Percentiles rank a stretch among this genome's conserved stretches.
Conservation (phyloP, 176 grass and related monocot genomes). For the Raddia distichophylla region DNA sequence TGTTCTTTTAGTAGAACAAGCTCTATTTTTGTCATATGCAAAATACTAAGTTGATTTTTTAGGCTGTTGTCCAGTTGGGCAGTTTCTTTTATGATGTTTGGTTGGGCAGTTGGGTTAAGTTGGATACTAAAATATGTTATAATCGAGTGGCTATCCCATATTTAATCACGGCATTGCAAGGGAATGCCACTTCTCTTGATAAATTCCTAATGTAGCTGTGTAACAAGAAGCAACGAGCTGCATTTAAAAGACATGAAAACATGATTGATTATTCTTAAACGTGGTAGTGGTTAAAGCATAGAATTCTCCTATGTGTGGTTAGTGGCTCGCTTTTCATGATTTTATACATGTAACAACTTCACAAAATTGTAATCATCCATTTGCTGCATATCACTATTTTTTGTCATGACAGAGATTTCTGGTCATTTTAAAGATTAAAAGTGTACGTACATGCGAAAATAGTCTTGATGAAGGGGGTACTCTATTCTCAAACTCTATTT, state of each 20-base stretch:
- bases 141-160: neutral
- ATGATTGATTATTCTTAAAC: neutral
- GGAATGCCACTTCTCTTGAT: neutral
- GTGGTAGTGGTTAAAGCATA: neutral
- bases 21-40: neutral
- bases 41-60: neutral
- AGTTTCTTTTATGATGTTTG: neutral
- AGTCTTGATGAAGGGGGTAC: neutral
- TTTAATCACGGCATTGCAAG: neutral
- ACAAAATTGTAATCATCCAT: neutral
- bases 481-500: too few relatives aligned
- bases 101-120: conserved; percentile 13
- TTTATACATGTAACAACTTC: neutral
- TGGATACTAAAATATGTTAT: neutral
- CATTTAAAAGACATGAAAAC: neutral
- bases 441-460: neutral
- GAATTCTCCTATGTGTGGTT: neutral
- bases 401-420: neutral
- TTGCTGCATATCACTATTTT: neutral
- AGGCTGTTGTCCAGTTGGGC: neutral
- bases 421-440: neutral
- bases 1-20: neutral
- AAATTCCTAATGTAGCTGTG: neutral
- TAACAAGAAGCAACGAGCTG: neutral
- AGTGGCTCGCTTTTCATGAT: neutral